Base-by-base conservation (phyloP, 495 filamentous ascomycete genomes). In the Cryomyces minteri region DNA sequence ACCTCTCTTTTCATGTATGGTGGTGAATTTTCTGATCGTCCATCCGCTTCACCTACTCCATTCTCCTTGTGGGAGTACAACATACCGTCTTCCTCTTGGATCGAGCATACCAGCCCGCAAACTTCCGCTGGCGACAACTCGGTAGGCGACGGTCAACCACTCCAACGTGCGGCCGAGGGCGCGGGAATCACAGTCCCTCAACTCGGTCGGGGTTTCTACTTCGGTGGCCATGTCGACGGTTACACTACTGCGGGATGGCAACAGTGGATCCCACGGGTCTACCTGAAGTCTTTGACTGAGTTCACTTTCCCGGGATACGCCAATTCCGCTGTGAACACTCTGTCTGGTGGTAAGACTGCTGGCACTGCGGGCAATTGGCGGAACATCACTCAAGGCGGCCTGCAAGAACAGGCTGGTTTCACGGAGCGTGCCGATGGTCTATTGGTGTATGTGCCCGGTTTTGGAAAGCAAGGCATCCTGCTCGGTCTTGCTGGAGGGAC, bases 241-340 rank as follows among this genome's bases (percentile, higher is more conserved):
- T 70, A 68, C 37, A 86, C 81, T 1, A 82, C 80, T 0, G 61
- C 64, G 6, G 79, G 79, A n/a, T 85, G 80, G 82, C 72, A 70
- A 31, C 64, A 69, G 32, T 64, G 71, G 46, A 65, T 71, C n/a
- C 50, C 55, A 0, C 68, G 80, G 4, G 58, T 79, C 5, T 86
- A 85, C 54, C 61, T 86, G 29, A 82, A 80, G 60, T 79, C 74
- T 45, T 57, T 86, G 4, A 55, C 84, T n/a, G 79, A 86, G 51
- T 86, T 77, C 51, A 82, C 79, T 0, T 77, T 78, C 48, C 79
- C 79, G 2, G 76, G 76, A 1, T 76, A 69, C 51, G 62, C 62
- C 6, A 82, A 84, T 53, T 58, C 67, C 39, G 72, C 65, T 4
- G 70, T 82, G 0, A 50, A 69, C 31, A 59, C 63, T 0, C 63